Evolutionary conservation across 176 grass and related monocot genomes (phyloP), one percentile per base, ranked within the genome.

Genomic region (Chrysopogon serrulatus): DNA sequence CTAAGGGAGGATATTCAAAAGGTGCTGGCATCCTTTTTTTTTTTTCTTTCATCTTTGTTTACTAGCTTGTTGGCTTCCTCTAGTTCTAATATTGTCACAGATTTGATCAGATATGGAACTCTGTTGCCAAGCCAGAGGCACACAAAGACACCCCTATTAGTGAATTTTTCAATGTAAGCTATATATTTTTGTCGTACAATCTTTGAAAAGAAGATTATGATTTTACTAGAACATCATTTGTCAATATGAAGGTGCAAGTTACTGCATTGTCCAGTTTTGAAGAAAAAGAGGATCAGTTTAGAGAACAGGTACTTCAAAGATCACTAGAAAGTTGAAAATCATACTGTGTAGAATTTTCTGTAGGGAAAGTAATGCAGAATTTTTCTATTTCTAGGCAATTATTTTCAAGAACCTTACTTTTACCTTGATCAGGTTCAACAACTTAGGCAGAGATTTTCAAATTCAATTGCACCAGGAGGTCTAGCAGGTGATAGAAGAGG

Each of bases 241-340:
- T 73, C 34, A 65, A 85, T 87, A 76, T 86, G 74, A 87, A 98
- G 96, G 89, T 98, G 47, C 68, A 98, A 84, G 96, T 98, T 61
- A 95, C 91, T 77, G 91, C 96, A 49, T 87, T 98, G 77, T 71
- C 93, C 34, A 98, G 93, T 90, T 98, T 91, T 81, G 96, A 98
- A 90, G 96, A 95, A 83, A 98, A 98, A 79, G 96, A 98, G 95
- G 91, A 94, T 26, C 91, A 95, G 83, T 98, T 98, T 82, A 88
- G 82, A 44, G 87, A 92, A 27, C 91, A 98, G 93, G 96, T 98
- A 86, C 45, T 67, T 83, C 14, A 62, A 77, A 85, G 34, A 67
- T 66, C 8, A 34, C 47, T 75, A 72, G 65, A 72, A 81, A 90
- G 51, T 77, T 78, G 54, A 72, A 81, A 90, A 63, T 71, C 33